Evolutionary conservation across 331 rosid genomes (phyloP).

Genomic region (Rhamnella rubrinervis): DNA sequence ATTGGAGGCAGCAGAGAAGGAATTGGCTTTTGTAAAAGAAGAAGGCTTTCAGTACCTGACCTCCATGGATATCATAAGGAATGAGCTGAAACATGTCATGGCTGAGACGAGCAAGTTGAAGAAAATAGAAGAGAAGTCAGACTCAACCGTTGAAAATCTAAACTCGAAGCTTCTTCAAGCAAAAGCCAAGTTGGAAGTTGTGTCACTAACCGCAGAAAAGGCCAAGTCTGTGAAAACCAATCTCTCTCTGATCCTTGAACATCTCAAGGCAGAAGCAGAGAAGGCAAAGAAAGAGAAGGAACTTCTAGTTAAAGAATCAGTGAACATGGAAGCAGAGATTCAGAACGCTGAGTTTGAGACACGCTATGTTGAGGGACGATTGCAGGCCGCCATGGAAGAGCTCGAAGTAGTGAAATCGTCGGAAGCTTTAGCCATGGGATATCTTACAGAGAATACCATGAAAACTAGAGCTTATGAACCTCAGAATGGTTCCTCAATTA

Average conservation of each 20-base stretch:
- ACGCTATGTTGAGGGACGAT: slow-evolving; percentile 53
- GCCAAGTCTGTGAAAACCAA: slow-evolving; percentile 48
- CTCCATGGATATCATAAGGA: slow-evolving; percentile 82
- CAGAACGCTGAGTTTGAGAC: slow-evolving; percentile 51
- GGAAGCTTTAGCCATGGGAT: slow-evolving; percentile 61
- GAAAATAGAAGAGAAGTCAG: slow-evolving; percentile 48
- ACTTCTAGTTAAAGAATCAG: slow-evolving; percentile 37
- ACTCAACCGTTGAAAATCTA: slow-evolving; percentile 46
- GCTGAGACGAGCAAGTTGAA: slow-evolving; percentile 40
- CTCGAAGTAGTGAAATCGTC: slow-evolving; percentile 62
- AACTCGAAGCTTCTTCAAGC: slow-evolving; percentile 73
- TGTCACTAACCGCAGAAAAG: slow-evolving; percentile 61
- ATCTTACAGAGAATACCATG: slow-evolving; percentile 57
- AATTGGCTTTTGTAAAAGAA: slow-evolving; percentile 54
- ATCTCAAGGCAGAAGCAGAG: slow-evolving; percentile 54
- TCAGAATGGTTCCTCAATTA: slow-evolving; percentile 55
- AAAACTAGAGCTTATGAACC: slow-evolving; percentile 51
- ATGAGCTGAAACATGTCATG: slow-evolving; percentile 60
- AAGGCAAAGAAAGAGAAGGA: slow-evolving; percentile 57
- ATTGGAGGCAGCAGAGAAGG: slow-evolving; percentile 59
- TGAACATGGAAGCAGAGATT: slow-evolving; percentile 42
- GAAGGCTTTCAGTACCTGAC: slow-evolving; percentile 81
- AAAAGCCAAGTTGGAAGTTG: slow-evolving; percentile 66
- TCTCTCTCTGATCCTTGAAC: slow-evolving; percentile 54
- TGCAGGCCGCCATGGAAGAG: slow-evolving; percentile 62